Conservation (phyloP, 208 protist species). For the Novymonas esmeraldas region DNA sequence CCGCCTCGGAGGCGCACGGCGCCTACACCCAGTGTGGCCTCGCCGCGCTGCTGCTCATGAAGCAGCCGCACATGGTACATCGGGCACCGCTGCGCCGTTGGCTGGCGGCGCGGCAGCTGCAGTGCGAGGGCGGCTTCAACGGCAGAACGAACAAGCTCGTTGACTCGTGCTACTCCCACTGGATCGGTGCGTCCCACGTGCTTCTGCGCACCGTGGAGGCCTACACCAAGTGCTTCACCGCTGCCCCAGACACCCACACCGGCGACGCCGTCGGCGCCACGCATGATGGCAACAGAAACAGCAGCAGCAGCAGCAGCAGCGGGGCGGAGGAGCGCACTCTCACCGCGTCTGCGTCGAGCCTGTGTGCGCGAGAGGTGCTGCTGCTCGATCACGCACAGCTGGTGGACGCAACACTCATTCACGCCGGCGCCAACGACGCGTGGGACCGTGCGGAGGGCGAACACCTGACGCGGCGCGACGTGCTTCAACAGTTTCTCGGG, state of each 20-base stretch:
- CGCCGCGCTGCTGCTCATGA: conserved; percentile 73
- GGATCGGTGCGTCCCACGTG: conserved; percentile 92
- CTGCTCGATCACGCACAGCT: conserved; percentile 79
- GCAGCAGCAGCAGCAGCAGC: no score
- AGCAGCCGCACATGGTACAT: conserved; percentile 57
- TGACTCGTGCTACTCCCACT: conserved; percentile 98
- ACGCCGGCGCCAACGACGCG: conserved; percentile 13
- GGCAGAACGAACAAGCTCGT: conserved; percentile 98
- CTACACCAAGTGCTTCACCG: conserved; percentile 34
- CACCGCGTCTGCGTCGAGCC: conserved; percentile 5
- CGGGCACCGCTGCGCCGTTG: conserved; percentile 63
- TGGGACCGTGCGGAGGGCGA: conserved; percentile 51
- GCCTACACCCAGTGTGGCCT: conserved; percentile 94
- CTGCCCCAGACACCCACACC: not conserved
- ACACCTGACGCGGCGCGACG: conserved; percentile 15
- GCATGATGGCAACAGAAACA: no score
- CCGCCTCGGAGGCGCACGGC: conserved; percentile 86
- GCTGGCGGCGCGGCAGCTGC: conserved; percentile 78
- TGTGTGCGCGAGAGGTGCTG: conserved; percentile 55
- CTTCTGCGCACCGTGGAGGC: conserved; percentile 56
- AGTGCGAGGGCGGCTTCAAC: conserved; percentile 92
- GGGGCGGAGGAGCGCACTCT: not conserved
- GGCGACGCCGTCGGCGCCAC: not conserved
- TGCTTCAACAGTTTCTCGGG: conserved; percentile 43
- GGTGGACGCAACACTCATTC: conserved; percentile 35